These are phyloP conservation scores for Groenewaldozyma sp. DNA, from an alignment of 1,139 yeast species.

Conservation along the genomic window DNA sequence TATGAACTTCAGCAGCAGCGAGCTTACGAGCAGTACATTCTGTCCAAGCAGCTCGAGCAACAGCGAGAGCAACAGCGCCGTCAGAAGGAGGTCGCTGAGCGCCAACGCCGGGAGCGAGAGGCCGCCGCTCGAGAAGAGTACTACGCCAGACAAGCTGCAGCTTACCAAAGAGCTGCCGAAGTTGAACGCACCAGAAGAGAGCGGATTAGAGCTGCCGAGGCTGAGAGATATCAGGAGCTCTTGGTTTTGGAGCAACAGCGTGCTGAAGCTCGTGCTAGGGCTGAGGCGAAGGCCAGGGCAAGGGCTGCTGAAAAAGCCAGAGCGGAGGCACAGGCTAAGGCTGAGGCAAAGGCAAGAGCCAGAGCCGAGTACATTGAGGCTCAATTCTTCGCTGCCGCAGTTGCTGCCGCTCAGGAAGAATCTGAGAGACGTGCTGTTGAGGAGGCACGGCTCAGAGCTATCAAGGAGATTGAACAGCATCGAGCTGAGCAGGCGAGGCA, in stretches of 20 bases:
- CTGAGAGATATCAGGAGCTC: conserved; percentile 2
- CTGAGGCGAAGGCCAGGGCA: conserved; percentile 2
- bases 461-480: too few species aligned
- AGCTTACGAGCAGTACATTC: neutral
- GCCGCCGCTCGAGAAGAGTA: too few species aligned
- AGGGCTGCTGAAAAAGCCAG: conserved; percentile 4
- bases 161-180: too few species aligned
- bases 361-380: neutral
- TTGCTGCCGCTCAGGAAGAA: conserved; percentile 1
- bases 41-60: neutral
- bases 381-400: neutral
- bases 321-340: conserved; percentile 5
- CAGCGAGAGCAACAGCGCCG: conserved; percentile 6
- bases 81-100: conserved; percentile 1
- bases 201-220: conserved; percentile 1
- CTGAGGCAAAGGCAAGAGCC: neutral
- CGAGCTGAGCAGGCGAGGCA: too few species aligned
- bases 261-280: conserved; percentile 5
- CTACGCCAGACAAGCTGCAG: too few species aligned
- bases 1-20: neutral
- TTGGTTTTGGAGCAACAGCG: conserved; percentile 5
- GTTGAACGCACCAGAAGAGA: too few species aligned
- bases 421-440: conserved; percentile 1
- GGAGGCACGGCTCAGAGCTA: neutral
- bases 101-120: too few species aligned